Percentiles rank a stretch among this genome's conserved stretches.
Evolutionary conservation across 257 asterid genomes (phyloP).

Genomic region (Solanum sejunctum): DNA sequence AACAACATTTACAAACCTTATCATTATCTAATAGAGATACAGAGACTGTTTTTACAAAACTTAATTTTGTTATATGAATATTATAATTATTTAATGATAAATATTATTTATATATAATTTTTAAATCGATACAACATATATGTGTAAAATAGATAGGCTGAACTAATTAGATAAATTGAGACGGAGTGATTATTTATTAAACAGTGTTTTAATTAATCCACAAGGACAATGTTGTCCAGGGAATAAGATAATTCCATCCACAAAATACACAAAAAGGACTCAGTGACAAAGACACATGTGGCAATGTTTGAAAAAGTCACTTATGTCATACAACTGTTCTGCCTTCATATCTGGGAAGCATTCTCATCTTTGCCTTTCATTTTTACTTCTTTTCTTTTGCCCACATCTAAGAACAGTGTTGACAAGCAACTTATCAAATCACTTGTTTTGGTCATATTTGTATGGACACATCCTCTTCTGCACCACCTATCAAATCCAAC

Average conservation of each 20-base stretch:
- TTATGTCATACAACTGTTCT: constrained; percentile 5
- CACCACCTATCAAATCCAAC: background rate
- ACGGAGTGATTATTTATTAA: background rate
- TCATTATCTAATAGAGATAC: too few relatives aligned
- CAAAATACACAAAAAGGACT: constrained; percentile 2
- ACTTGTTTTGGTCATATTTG: background rate
- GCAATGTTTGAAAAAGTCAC: constrained; percentile 10
- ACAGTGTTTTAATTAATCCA: background rate
- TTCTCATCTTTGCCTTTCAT: background rate
- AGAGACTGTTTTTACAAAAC: too few relatives aligned
- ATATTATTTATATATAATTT: too few relatives aligned
- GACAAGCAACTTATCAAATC: background rate
- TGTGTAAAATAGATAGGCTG: too few relatives aligned
- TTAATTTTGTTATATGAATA: too few relatives aligned
- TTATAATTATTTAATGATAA: too few relatives aligned
- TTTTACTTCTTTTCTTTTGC: background rate
- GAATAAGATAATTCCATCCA: background rate
- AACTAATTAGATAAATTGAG: background rate
- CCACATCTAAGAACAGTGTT: background rate
- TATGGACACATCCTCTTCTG: background rate
- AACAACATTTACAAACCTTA: too few relatives aligned
- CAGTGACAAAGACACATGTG: constrained; percentile 22
- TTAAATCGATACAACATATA: too few relatives aligned
- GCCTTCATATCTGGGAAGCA: constrained; percentile 14
- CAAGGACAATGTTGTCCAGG: background rate